A percentile compares a stretch with the other conserved stretches of the same genome.
These are phyloP conservation scores for Pichia thaimueangensis DNA, from an alignment of 805 yeast genomes.

Conservation along the genomic window DNA sequence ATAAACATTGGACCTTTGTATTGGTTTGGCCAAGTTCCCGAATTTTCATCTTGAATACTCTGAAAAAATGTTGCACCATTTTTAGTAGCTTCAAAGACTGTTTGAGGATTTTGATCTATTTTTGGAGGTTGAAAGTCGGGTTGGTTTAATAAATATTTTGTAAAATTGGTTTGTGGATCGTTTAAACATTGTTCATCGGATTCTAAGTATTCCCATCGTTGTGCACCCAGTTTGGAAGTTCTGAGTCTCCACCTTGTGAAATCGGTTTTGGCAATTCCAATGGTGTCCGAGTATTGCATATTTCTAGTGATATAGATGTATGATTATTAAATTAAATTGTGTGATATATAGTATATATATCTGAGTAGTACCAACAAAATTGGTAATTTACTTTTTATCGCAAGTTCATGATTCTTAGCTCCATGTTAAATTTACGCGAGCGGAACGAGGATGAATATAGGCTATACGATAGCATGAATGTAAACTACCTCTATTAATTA, in stretches of 20 bases:
- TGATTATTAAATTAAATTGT: background rate
- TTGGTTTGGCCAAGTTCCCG: conserved; percentile 88
- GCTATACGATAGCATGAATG: background rate
- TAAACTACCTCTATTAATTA: background rate
- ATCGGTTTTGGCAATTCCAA: conserved; percentile 67
- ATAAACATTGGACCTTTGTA: conserved; percentile 98
- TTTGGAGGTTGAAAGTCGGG: conserved; percentile 17
- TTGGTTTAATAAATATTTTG: conserved; percentile 41
- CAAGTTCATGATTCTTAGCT: too few relatives aligned
- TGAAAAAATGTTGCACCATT: conserved; percentile 70
- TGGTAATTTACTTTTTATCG: too few relatives aligned
- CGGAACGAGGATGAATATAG: background rate
- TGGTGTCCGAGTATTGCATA: conserved; percentile 58
- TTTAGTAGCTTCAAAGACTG: conserved; percentile 48
- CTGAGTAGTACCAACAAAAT: too few relatives aligned
- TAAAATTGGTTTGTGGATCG: conserved; percentile 49
- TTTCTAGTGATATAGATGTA: background rate
- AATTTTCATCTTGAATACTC: conserved; percentile 60
- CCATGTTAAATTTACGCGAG: too few relatives aligned
- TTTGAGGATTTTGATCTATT: conserved; percentile 28
- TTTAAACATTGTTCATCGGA: conserved; percentile 26
- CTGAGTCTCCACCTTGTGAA: conserved; percentile 66
- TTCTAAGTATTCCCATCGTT: conserved; percentile 65
- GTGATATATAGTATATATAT: too few relatives aligned
- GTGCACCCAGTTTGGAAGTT: conserved; percentile 66